phyloP scores from a whole-genome alignment of 306 rosid genomes.

The Glycine tomentella region DNA sequence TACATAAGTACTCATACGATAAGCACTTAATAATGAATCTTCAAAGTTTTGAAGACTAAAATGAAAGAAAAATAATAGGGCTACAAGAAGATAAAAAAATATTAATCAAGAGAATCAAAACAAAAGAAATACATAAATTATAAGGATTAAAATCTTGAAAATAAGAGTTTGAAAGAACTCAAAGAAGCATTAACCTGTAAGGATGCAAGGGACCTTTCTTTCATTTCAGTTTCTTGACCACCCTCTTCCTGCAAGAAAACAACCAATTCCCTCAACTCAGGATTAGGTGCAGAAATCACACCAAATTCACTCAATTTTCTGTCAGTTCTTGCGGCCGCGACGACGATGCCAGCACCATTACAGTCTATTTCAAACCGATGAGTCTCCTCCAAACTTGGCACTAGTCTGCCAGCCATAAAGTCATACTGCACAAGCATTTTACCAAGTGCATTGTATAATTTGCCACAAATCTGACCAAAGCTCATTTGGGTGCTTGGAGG shows the following conservation, averaged over 20 bases:
- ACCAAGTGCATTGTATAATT: conserved; percentile 46
- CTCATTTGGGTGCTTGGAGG: conserved; percentile 50
- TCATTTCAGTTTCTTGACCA: conserved; percentile 45
- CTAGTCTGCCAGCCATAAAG: conserved; percentile 60
- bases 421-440: conserved; percentile 56
- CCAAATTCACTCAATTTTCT: conserved; percentile 55
- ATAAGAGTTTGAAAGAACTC: no score
- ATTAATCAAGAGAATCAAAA: no score
- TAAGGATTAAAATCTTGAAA: no score
- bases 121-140: no score
- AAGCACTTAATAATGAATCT: no score
- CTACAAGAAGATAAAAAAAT: no score
- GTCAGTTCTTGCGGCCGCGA: conserved; percentile 52
- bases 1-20: no score
- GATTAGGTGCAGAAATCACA: conserved; percentile 52
- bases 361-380: conserved; percentile 60
- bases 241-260: conserved; percentile 49
- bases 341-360: conserved; percentile 60
- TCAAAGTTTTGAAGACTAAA: no score
- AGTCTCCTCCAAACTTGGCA: conserved; percentile 46
- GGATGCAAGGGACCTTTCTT: conserved; percentile 51
- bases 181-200: conserved; percentile 52
- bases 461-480: conserved; percentile 49
- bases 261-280: conserved; percentile 50
- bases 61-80: no score